Evolutionary conservation across 2,329 filamentous ascomycete species (phyloP).

Genomic region (Rhytidhysteron rufulum): DNA sequence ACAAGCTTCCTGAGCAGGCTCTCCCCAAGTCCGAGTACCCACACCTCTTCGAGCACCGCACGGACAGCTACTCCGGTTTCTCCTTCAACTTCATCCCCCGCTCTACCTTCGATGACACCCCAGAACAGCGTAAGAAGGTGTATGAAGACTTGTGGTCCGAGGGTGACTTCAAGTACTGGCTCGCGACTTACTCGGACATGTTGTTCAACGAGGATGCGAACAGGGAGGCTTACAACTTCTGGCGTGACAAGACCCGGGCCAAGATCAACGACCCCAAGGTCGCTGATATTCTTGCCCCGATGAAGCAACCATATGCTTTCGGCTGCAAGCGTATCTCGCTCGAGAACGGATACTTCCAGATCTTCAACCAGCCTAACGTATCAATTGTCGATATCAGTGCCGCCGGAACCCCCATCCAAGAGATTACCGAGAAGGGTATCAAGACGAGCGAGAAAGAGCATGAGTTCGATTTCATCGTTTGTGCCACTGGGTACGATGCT

Average conservation of each 20-base stretch:
- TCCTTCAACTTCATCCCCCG: conserved; percentile 49
- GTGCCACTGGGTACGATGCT: conserved; percentile 41
- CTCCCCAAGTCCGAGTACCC: conserved; percentile 27
- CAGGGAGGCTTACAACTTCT: conserved; percentile 41
- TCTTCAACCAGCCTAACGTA: conserved; percentile 35
- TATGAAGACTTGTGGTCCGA: conserved; percentile 19
- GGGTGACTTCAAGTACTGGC: conserved; percentile 19
- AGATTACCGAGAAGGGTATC: conserved; percentile 33
- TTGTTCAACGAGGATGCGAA: conserved; percentile 35
- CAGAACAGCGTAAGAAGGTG: conserved; percentile 10
- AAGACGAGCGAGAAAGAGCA: conserved; percentile 27
- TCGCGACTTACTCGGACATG: conserved; percentile 28
- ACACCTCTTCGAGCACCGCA: conserved; percentile 47
- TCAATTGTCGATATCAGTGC: conserved; percentile 32
- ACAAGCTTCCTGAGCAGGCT: conserved; percentile 48
- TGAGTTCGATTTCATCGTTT: conserved; percentile 39
- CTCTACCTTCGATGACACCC: conserved; percentile 19
- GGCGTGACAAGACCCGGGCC: conserved; percentile 36
- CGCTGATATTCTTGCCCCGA: conserved; percentile 39
- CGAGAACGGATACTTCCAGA: conserved; percentile 40
- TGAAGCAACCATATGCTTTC: conserved; percentile 37
- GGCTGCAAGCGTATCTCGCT: conserved; percentile 39
- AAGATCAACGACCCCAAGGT: conserved; percentile 35
- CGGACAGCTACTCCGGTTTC: conserved; percentile 53
- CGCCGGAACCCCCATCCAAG: conserved; percentile 30